Conservation (phyloP, 2,329 filamentous ascomycete species). For the Pseudofabraea citricarpa region DNA sequence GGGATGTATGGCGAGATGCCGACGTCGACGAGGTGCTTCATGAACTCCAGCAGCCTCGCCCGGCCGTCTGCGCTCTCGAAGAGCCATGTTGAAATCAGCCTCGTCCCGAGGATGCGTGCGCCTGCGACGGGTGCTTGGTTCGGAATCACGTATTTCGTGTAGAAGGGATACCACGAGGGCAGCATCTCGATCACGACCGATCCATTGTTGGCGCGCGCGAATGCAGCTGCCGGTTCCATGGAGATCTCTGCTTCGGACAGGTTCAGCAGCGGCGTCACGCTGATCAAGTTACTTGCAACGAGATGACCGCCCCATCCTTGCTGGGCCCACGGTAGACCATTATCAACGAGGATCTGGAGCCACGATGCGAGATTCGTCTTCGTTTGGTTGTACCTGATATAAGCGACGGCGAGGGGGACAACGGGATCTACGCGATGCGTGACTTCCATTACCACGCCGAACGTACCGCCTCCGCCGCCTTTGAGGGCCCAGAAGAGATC, state of each 20-base stretch:
- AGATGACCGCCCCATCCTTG: slow-evolving; percentile 16
- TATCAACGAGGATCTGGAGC: slow-evolving; percentile 9
- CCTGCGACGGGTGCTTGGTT: slow-evolving; percentile 8
- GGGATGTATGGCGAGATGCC: slow-evolving; percentile 11
- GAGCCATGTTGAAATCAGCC: slow-evolving; percentile 9
- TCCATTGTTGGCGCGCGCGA: slow-evolving; percentile 7
- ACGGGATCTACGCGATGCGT: slow-evolving; percentile 12
- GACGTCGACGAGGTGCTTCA: slow-evolving; percentile 6
- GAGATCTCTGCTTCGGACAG: slow-evolving; percentile 9
- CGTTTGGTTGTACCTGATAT: slow-evolving; percentile 8
- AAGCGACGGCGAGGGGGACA: slow-evolving; percentile 8
- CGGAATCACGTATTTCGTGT: slow-evolving; percentile 9
- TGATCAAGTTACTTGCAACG: slow-evolving; percentile 8
- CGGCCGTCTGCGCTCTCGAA: slow-evolving; percentile 6
- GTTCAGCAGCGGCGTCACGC: slow-evolving; percentile 11
- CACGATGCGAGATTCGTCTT: slow-evolving; percentile 5
- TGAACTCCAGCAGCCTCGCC: slow-evolving; percentile 5
- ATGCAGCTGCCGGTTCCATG: slow-evolving; percentile 8
- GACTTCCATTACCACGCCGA: slow-evolving; percentile 33
- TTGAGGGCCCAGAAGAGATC: slow-evolving; percentile 47
- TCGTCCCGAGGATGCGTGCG: slow-evolving; percentile 3
- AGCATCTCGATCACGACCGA: slow-evolving; percentile 6
- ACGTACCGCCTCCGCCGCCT: slow-evolving; percentile 41
- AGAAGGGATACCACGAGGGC: slow-evolving; percentile 12
- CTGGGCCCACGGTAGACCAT: slow-evolving; percentile 13